Evolutionary conservation across 106 monocot species (phyloP).

Genomic region (Dendrobium huoshanense): DNA sequence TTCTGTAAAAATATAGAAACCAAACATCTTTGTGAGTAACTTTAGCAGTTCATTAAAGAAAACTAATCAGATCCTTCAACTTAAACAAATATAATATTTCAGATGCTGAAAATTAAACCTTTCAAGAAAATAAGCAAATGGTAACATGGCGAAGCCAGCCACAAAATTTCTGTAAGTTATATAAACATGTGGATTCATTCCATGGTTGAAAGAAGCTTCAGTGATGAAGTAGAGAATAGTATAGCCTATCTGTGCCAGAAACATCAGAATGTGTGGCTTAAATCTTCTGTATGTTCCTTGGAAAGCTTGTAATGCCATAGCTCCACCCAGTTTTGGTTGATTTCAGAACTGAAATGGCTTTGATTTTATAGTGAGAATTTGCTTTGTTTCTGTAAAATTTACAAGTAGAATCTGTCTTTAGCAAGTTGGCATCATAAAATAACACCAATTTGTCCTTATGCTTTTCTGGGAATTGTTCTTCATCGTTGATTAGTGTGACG

Average conservation of each 20-base stretch:
- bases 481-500: too few relatives aligned
- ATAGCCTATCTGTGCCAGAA: slow-evolving; percentile 61
- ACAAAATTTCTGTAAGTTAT: slow-evolving; percentile 69
- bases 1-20: slow-evolving; percentile 29
- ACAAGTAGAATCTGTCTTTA: not conserved
- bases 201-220: slow-evolving; percentile 76
- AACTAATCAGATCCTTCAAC: not conserved
- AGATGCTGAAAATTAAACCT: slow-evolving; percentile 19
- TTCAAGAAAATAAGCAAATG: slow-evolving; percentile 86
- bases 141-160: slow-evolving; percentile 38
- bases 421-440: not conserved
- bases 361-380: not conserved
- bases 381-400: not conserved
- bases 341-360: not conserved
- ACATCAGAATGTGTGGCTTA: slow-evolving; percentile 76
- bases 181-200: slow-evolving; percentile 71
- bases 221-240: slow-evolving; percentile 87
- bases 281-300: slow-evolving; percentile 32
- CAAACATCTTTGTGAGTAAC: not conserved
- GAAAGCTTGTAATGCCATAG: not conserved
- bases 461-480: not conserved
- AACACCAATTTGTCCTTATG: not conserved
- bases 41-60: not conserved
- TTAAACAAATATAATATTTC: not conserved
- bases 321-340: not conserved